A percentile compares a stretch with the other conserved stretches of the same genome.
Conservation (phyloP, 352 stramenopile species). For the Globisporangium alternatum region DNA sequence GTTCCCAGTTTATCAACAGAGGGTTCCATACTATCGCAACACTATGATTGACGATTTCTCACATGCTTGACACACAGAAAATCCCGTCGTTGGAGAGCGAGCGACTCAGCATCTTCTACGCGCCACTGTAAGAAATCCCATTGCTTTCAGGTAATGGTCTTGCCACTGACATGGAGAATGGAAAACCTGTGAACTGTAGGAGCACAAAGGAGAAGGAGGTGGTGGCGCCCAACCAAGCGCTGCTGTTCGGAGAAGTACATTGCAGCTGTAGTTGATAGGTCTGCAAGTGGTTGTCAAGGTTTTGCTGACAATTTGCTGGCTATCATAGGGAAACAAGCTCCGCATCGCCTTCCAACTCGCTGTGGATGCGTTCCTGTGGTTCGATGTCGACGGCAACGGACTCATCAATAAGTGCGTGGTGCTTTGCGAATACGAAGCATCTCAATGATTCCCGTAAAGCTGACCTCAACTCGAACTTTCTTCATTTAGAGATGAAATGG, state of each 20-base stretch:
- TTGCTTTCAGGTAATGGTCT: neutral
- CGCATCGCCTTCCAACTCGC: conserved; percentile 77
- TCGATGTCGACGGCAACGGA: conserved; percentile 76
- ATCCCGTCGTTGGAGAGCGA: conserved; percentile 73
- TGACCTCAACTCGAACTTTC: neutral
- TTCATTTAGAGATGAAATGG: conserved; percentile 41
- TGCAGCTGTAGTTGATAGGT: neutral
- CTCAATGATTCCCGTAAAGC: neutral
- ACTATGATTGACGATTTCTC: neutral
- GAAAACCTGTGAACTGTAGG: neutral
- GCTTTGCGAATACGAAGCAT: neutral
- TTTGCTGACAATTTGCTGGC: neutral
- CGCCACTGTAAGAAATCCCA: conserved; percentile 44
- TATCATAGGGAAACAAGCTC: conserved; percentile 67
- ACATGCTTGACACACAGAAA: conserved; percentile 34
- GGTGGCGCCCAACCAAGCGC: conserved; percentile 22
- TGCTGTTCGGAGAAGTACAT: conserved; percentile 71
- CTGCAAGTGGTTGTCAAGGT: neutral
- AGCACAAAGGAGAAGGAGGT: conserved; percentile 10
- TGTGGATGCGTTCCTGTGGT: conserved; percentile 84
- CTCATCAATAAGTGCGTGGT: conserved; percentile 61
- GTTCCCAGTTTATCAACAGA: neutral
- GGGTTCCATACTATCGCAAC: neutral
- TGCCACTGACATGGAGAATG: neutral
- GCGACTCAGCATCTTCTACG: conserved; percentile 79